phyloP scores from a whole-genome alignment of 805 yeast species.

The Kodamaea leandrae region DNA sequence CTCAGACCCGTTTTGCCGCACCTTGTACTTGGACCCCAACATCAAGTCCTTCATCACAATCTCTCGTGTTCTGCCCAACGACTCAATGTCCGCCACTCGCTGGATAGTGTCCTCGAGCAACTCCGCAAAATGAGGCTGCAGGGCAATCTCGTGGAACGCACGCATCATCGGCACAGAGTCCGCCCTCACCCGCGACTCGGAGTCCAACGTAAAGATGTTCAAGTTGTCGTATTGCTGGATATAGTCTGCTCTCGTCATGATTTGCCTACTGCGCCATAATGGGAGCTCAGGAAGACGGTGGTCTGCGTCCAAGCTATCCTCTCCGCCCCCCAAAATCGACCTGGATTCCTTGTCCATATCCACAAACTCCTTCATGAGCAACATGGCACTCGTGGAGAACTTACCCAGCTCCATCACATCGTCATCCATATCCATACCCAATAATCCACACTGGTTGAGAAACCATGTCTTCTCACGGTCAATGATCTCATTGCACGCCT shows the following conservation, averaged over 20 bases:
- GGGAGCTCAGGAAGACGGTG: constrained; percentile 72
- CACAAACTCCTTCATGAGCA: constrained; percentile 66
- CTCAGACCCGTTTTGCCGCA: constrained; percentile 20
- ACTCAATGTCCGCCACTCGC: constrained; percentile 72
- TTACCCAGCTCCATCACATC: constrained; percentile 86
- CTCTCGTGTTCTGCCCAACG: constrained; percentile 75
- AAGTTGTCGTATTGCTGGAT: constrained; percentile 72
- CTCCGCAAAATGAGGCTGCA: constrained; percentile 68
- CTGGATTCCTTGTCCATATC: constrained; percentile 52
- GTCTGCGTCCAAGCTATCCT: constrained; percentile 22
- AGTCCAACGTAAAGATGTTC: constrained; percentile 77
- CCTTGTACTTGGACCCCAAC: constrained; percentile 45
- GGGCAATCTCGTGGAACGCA: constrained; percentile 75
- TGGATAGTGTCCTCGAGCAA: constrained; percentile 62
- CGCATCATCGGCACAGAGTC: constrained; percentile 90
- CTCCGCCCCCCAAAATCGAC: constrained; percentile 13
- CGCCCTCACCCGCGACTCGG: constrained; percentile 68
- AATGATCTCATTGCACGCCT: constrained; percentile 66
- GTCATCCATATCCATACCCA: constrained; percentile 81
- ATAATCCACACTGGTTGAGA: constrained; percentile 73
- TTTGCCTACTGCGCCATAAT: constrained; percentile 77
- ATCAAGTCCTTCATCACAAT: constrained; percentile 67
- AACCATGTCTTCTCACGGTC: constrained; percentile 86
- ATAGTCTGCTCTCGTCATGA: constrained; percentile 82
- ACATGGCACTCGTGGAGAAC: constrained; percentile 71